Conservation (phyloP, 2,329 filamentous ascomycete genomes). For the Akanthomyces muscarius region DNA sequence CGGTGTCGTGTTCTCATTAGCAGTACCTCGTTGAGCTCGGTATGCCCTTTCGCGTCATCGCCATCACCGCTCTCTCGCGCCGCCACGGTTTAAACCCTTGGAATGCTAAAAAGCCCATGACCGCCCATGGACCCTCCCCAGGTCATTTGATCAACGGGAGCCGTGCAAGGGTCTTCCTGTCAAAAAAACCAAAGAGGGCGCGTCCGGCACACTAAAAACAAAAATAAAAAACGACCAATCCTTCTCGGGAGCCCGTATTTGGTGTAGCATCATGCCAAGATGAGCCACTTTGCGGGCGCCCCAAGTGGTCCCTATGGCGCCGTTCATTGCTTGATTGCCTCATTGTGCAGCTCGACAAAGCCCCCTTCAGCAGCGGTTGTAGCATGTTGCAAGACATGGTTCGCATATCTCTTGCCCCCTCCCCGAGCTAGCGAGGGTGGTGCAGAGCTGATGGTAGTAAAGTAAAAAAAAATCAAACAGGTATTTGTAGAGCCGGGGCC, state of each 20-base stretch:
- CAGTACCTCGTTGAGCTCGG: not conserved
- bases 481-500: constrained; percentile 13
- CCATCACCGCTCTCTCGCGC: not conserved
- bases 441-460: not conserved
- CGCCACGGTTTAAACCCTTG: not conserved
- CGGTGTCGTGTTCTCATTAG: not conserved
- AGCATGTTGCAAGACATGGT: not conserved
- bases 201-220: not conserved
- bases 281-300: not conserved
- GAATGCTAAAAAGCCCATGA: not conserved
- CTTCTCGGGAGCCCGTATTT: not conserved
- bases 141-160: constrained; percentile 5
- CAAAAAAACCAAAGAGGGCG: not conserved
- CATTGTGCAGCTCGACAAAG: constrained; percentile 15
- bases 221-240: not conserved
- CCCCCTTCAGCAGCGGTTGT: not conserved
- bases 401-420: not conserved
- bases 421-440: not conserved
- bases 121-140: not conserved
- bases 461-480: not conserved
- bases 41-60: not conserved
- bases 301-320: constrained; percentile 10
- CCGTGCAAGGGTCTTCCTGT: not conserved
- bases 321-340: constrained; percentile 9
- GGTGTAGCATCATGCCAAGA: constrained; percentile 13